A percentile compares a stretch with the other conserved stretches of the same genome.
These are phyloP conservation scores for Potentilla sterilis DNA, from an alignment of 306 rosid genomes.

Conservation along the genomic window DNA sequence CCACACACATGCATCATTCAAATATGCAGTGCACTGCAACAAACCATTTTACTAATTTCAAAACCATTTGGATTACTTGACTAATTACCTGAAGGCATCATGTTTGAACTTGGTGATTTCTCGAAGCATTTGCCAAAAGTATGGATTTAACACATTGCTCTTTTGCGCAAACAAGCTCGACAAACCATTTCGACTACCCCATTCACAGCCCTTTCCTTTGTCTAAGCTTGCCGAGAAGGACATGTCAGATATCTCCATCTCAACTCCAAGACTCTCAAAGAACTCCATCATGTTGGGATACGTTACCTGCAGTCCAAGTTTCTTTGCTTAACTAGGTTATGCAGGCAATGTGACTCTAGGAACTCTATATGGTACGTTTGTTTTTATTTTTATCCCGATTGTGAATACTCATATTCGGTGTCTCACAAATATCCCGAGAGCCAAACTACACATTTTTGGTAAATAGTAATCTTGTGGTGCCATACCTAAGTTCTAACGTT, in stretches of 20 bases:
- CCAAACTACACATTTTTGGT: background rate
- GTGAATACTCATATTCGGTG: background rate
- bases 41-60: background rate
- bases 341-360: background rate
- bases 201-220: constrained; percentile 69
- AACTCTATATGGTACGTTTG: background rate
- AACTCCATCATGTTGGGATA: constrained; percentile 94
- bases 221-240: constrained; percentile 78
- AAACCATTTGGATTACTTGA: constrained; percentile 18
- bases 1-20: background rate
- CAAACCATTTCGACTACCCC: constrained; percentile 84
- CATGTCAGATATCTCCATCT: constrained; percentile 84
- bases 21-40: constrained; percentile 27
- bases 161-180: constrained; percentile 82
- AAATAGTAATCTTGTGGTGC: background rate
- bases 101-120: constrained; percentile 74
- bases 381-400: background rate
- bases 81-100: constrained; percentile 55
- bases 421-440: background rate
- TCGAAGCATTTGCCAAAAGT: constrained; percentile 75
- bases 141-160: constrained; percentile 58
- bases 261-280: constrained; percentile 78
- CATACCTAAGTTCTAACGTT: background rate
- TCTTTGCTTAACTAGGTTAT: background rate
- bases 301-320: constrained; percentile 61